A percentile compares a stretch with the other conserved stretches of the same genome.
Evolutionary conservation across 2,329 filamentous ascomycete species (phyloP).

Genomic region (Blastomyces parvus): DNA sequence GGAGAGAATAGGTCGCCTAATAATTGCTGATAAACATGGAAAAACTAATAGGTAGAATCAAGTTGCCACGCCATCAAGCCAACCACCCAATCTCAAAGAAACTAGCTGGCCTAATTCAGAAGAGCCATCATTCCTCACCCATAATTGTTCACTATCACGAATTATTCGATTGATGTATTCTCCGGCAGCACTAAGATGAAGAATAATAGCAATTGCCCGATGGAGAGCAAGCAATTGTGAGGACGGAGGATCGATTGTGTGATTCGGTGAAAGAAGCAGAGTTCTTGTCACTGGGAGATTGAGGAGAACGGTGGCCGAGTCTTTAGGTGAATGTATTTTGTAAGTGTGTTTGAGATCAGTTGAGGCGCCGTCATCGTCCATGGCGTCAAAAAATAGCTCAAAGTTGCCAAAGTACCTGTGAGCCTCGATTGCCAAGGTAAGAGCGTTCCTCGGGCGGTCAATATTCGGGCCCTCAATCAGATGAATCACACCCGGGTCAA

Average conservation of each 20-base stretch:
- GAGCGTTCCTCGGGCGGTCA: background rate
- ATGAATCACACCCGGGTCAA: background rate
- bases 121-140: constrained; percentile 17
- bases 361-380: background rate
- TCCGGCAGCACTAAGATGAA: constrained; percentile 18
- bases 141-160: constrained; percentile 20
- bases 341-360: background rate
- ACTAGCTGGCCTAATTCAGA: constrained; percentile 9
- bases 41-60: too few relatives aligned
- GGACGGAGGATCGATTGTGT: background rate
- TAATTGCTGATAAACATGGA: too few relatives aligned
- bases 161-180: constrained; percentile 16
- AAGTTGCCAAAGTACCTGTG: background rate
- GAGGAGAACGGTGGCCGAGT: background rate
- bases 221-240: background rate
- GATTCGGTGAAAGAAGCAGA: background rate
- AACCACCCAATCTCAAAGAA: background rate
- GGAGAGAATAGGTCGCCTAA: too few relatives aligned
- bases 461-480: background rate
- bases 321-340: background rate
- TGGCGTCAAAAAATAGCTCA: background rate
- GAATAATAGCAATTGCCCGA: constrained; percentile 3
- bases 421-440: background rate
- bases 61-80: background rate
- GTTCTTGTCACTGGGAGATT: background rate